Evolutionary conservation across 75 land plant species (phyloP).

Genomic region (Cunninghamia lanceolata): DNA sequence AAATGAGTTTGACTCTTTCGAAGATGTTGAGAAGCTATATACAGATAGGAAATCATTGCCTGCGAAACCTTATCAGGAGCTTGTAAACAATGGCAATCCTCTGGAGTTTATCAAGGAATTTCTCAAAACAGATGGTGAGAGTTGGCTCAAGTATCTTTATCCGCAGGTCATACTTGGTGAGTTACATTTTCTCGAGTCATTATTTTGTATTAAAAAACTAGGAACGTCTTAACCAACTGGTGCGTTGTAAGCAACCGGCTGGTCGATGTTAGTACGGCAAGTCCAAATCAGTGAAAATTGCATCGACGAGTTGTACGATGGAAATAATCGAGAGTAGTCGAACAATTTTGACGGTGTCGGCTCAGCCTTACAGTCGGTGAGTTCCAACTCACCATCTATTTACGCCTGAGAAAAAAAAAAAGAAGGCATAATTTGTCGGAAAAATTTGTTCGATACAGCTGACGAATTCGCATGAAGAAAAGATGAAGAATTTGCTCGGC

Average conservation of each 20-base stretch:
- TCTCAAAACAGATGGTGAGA: constrained; percentile 26
- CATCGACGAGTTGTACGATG: no score
- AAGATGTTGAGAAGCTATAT: constrained; percentile 57
- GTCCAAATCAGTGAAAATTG: no score
- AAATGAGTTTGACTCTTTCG: constrained; percentile 52
- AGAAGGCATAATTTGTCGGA: neutral
- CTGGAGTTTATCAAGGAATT: constrained; percentile 42
- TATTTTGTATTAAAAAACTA: neutral
- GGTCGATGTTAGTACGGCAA: no score
- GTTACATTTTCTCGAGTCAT: neutral
- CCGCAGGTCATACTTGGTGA: constrained; percentile 66
- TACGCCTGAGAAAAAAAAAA: no score
- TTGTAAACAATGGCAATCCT: constrained; percentile 20
- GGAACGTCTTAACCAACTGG: no score
- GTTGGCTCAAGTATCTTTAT: constrained; percentile 37
- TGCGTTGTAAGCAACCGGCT: no score
- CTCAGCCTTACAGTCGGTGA: no score
- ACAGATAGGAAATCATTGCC: constrained; percentile 39
- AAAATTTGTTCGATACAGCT: constrained; percentile 19
- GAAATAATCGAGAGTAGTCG: no score
- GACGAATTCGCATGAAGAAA: constrained; percentile 70
- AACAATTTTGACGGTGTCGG: no score
- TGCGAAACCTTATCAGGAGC: neutral
- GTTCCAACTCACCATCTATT: no score
- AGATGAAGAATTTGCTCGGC: constrained; percentile 84